Percentiles rank a stretch among this genome's conserved stretches.
These are phyloP conservation scores for Naganishia onofrii DNA, from an alignment of 768 basidiomycete genomes.

Conservation along the genomic window DNA sequence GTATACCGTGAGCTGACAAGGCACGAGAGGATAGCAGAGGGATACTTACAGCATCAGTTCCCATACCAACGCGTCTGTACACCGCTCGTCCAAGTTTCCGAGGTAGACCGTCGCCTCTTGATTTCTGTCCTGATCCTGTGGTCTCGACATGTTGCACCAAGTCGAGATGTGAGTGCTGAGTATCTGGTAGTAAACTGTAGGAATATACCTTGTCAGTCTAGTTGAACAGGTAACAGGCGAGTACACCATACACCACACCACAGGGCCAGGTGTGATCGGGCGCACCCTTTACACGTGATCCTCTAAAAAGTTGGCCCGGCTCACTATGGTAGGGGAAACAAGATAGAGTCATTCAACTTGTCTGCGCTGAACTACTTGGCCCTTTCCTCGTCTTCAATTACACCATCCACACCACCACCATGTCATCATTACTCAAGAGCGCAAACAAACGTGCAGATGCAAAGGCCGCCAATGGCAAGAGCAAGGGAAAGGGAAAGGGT, in stretches of 20 bases:
- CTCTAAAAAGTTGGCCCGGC: conserved; percentile 19
- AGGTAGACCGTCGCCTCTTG: conserved; percentile 88
- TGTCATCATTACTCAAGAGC: conserved; percentile 40
- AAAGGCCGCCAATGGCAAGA: conserved; percentile 27
- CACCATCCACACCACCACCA: conserved; percentile 26
- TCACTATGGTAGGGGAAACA: not conserved
- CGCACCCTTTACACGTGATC: conserved; percentile 22
- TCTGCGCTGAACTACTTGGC: not conserved
- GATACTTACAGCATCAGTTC: conserved; percentile 76
- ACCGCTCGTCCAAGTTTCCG: conserved; percentile 94
- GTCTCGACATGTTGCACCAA: conserved; percentile 49
- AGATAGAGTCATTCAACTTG: not conserved
- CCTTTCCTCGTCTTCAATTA: not conserved
- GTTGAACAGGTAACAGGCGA: not conserved
- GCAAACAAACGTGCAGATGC: conserved; percentile 25
- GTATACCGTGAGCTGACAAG: not conserved
- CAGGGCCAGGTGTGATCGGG: not conserved
- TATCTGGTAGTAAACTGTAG: not conserved
- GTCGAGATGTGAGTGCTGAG: not conserved
- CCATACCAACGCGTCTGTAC: conserved; percentile 91
- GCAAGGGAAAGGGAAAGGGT: conserved; percentile 24
- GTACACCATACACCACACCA: not conserved
- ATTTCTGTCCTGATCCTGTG: conserved; percentile 77
- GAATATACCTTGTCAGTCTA: not conserved
- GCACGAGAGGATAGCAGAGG: not conserved